A percentile compares a stretch with the other conserved stretches of the same genome.
Evolutionary conservation across 164 flowering plant genomes (phyloP).

Genomic region (Sedum album): DNA sequence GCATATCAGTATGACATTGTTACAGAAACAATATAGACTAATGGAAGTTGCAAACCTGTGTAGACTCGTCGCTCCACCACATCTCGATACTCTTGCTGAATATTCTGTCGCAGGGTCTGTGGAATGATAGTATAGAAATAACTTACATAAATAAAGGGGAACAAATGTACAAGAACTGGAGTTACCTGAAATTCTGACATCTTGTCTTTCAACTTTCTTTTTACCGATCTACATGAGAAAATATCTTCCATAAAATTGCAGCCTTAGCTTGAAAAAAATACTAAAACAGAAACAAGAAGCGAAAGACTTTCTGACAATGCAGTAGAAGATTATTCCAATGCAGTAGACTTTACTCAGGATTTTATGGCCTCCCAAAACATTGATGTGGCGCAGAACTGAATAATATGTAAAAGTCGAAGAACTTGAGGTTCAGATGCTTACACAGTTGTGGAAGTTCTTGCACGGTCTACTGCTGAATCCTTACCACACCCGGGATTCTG

Average conservation of each 20-base stretch:
- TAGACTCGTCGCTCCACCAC: constrained; percentile 94
- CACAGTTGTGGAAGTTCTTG: constrained; percentile 76
- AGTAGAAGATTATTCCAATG: too few relatives aligned
- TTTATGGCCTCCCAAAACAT: too few relatives aligned
- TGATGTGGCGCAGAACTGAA: too few relatives aligned
- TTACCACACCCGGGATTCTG: constrained; percentile 86
- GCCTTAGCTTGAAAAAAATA: background rate
- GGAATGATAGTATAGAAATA: constrained; percentile 4
- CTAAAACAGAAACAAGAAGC: background rate
- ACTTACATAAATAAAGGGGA: background rate
- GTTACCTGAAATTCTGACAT: constrained; percentile 85
- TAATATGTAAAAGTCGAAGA: background rate
- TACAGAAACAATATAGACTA: too few relatives aligned
- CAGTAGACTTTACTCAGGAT: too few relatives aligned
- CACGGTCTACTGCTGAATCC: constrained; percentile 80
- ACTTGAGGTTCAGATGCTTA: constrained; percentile 17
- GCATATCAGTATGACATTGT: background rate
- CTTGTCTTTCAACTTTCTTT: constrained; percentile 79
- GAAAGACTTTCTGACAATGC: too few relatives aligned
- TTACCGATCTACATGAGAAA: constrained; percentile 56
- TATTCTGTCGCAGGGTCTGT: constrained; percentile 36
- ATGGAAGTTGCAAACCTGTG: constrained; percentile 70
- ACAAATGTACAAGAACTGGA: background rate
- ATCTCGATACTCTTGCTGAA: constrained; percentile 89
- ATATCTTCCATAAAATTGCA: too few relatives aligned